Conservation (phyloP, 2,329 filamentous ascomycete genomes). For the Cordyceps militaris region DNA sequence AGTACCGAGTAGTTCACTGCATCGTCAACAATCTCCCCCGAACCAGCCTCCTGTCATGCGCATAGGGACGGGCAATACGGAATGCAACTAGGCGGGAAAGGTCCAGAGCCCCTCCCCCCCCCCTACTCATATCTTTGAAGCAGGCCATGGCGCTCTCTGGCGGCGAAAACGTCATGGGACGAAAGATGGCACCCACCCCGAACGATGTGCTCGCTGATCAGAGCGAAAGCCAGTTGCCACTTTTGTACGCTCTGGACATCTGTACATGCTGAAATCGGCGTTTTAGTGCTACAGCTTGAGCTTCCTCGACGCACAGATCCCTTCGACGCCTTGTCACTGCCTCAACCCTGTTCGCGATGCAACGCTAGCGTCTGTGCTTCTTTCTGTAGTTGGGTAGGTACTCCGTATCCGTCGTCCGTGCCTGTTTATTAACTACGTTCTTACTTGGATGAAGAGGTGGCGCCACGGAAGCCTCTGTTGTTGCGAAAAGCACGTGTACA, state of each 20-base stretch:
- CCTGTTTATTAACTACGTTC: too few species aligned
- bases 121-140: background rate
- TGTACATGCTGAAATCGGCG: background rate
- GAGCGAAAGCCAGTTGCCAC: background rate
- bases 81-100: background rate
- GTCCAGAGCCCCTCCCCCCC: background rate
- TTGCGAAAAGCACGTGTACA: background rate
- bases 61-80: background rate
- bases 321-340: background rate
- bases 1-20: background rate
- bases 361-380: slow-evolving; percentile 1
- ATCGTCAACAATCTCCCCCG: background rate
- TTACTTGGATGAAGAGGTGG: too few species aligned
- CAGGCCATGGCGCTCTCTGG: background rate
- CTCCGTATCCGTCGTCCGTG: background rate
- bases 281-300: background rate
- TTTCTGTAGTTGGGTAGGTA: background rate
- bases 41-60: background rate
- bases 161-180: slow-evolving; percentile 6
- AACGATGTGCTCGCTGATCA: background rate
- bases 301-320: slow-evolving; percentile 6
- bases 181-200: background rate
- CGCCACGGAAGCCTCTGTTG: background rate
- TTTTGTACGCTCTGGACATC: too few species aligned
- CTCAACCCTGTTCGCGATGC: slow-evolving; percentile 5